Percentiles rank a stretch among this genome's conserved stretches.
Conservation (phyloP, 768 basidiomycete species). For the Hysterangium stoloniferum region DNA sequence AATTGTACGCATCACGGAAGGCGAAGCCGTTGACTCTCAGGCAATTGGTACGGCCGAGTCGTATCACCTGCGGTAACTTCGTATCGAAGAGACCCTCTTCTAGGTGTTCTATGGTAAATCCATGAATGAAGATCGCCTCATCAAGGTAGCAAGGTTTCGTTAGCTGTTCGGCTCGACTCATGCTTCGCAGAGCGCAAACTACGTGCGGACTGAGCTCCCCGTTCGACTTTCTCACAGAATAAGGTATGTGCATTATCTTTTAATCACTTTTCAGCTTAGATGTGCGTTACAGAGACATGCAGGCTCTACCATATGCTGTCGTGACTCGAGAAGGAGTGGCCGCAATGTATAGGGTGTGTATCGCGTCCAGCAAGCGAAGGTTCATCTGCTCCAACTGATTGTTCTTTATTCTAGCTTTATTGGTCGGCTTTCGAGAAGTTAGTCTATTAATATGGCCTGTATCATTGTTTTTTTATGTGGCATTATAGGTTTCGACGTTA, state of each 20-base stretch:
- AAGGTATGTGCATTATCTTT: constrained; percentile 16
- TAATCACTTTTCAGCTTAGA: not conserved
- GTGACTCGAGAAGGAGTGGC: constrained; percentile 80
- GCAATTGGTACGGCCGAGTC: constrained; percentile 53
- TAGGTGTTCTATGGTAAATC: constrained; percentile 83
- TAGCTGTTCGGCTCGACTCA: not conserved
- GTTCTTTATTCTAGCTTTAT: constrained; percentile 50
- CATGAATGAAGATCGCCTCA: constrained; percentile 69
- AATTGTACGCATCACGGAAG: constrained; percentile 68
- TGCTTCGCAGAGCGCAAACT: constrained; percentile 66
- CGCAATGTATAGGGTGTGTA: constrained; percentile 72
- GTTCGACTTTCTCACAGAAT: constrained; percentile 83
- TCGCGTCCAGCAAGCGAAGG: not conserved
- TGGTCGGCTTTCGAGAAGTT: constrained; percentile 85
- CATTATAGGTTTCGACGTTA: constrained; percentile 56
- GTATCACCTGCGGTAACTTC: not conserved
- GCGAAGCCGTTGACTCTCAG: constrained; percentile 67
- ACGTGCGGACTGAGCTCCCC: constrained; percentile 83
- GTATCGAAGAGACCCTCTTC: constrained; percentile 10
- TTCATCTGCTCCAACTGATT: not conserved
- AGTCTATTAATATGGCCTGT: constrained; percentile 9
- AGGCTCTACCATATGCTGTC: constrained; percentile 77
- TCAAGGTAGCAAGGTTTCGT: constrained; percentile 43
- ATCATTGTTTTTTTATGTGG: not conserved
- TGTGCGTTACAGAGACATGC: constrained; percentile 51